These are phyloP conservation scores for Solanum tarapatanum DNA, from an alignment of 257 asterid genomes.

Conservation along the genomic window DNA sequence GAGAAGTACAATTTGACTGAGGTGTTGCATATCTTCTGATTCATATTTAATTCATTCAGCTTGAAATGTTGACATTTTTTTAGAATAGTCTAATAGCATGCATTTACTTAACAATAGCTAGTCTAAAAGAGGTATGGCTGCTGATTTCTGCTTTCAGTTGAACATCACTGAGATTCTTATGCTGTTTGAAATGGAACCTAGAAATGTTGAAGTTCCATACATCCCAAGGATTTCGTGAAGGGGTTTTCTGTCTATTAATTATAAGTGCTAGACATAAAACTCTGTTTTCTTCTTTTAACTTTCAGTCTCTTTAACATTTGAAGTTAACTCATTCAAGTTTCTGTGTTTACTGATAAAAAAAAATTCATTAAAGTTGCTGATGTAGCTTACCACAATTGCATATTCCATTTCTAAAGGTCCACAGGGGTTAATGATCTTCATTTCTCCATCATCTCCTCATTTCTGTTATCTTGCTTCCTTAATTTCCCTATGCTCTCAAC, in stretches of 20 bases:
- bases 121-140: not conserved
- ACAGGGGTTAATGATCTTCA: not conserved
- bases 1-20: slow-evolving; percentile 67
- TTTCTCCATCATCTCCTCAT: not conserved
- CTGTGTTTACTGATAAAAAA: not conserved
- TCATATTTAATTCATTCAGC: not conserved
- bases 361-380: not conserved
- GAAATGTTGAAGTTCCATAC: not conserved
- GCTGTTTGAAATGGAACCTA: not conserved
- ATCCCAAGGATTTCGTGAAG: not conserved
- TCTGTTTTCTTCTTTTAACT: not conserved
- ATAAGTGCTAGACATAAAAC: not conserved
- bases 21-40: slow-evolving; percentile 33
- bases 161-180: not conserved
- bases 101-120: not conserved
- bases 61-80: not conserved
- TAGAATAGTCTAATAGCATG: not conserved
- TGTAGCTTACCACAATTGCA: not conserved
- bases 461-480: not conserved
- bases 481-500: not conserved
- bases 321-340: not conserved
- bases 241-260: not conserved
- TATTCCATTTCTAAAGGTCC: not conserved
- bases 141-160: not conserved
- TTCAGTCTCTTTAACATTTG: not conserved